A percentile compares a stretch with the other conserved stretches of the same genome.
These are phyloP conservation scores for Termitomyces sp. DNA, from an alignment of 768 basidiomycete genomes.

Conservation along the genomic window DNA sequence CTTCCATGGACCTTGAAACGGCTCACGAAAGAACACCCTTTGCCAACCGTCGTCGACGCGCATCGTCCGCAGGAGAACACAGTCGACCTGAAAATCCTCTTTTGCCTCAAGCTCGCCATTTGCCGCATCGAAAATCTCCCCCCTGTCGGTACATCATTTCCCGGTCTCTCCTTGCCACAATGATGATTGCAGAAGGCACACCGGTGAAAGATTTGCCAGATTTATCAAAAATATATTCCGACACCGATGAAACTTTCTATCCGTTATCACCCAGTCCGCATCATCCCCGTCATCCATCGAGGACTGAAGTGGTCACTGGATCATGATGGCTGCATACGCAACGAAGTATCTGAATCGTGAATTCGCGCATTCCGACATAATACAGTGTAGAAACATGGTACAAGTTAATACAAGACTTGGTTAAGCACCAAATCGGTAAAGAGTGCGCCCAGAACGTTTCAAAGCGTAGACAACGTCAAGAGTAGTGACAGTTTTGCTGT, in stretches of 20 bases:
- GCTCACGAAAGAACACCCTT: not conserved
- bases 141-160: constrained; percentile 19
- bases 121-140: not conserved
- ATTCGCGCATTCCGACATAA: not conserved
- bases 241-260: not conserved
- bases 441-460: constrained; percentile 70
- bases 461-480: constrained; percentile 78
- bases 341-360: not conserved
- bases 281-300: constrained; percentile 4
- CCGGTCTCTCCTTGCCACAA: constrained; percentile 18
- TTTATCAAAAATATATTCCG: not conserved
- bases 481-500: constrained; percentile 78
- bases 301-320: not conserved
- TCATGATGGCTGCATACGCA: not conserved
- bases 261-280: constrained; percentile 15
- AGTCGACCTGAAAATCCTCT: constrained; percentile 4
- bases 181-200: constrained; percentile 12
- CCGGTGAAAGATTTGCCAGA: not conserved
- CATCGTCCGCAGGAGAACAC: constrained; percentile 42
- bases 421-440: constrained; percentile 82
- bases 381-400: not conserved
- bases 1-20: not conserved
- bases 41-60: constrained; percentile 27
- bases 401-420: not conserved
- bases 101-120: not conserved